phyloP scores from a whole-genome alignment of 768 basidiomycete genomes.

The Podaxis sp. region DNA sequence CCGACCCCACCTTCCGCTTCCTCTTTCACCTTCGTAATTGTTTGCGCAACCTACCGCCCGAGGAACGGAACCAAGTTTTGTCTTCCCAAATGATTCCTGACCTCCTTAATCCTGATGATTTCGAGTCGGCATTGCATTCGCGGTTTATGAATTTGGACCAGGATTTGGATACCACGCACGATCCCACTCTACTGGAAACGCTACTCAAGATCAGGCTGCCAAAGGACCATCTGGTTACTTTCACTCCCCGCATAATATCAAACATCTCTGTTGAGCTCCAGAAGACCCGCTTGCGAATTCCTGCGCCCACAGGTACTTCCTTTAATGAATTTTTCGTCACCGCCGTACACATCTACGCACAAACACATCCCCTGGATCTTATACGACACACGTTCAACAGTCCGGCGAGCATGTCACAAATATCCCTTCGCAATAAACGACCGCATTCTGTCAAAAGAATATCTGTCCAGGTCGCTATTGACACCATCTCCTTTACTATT shows the following conservation, averaged over 20 bases:
- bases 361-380: conserved; percentile 20
- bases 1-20: conserved; percentile 68
- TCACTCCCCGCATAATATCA: not conserved
- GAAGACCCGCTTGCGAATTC: conserved; percentile 26
- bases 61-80: conserved; percentile 22
- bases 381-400: conserved; percentile 22
- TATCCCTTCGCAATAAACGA: conserved; percentile 35
- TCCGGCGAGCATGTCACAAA: conserved; percentile 37
- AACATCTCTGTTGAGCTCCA: conserved; percentile 23
- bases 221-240: not conserved
- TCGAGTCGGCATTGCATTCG: conserved; percentile 32
- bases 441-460: conserved; percentile 25
- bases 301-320: conserved; percentile 25
- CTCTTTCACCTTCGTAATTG: conserved; percentile 74
- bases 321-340: conserved; percentile 29
- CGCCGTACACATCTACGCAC: conserved; percentile 24
- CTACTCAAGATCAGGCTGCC: conserved; percentile 16
- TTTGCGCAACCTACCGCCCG: conserved; percentile 38
- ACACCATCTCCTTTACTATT: conserved; percentile 37
- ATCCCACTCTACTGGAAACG: conserved; percentile 15
- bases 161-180: conserved; percentile 10
- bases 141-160: conserved; percentile 24
- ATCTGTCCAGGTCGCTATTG: conserved; percentile 33
- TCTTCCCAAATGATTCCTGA: conserved; percentile 3
- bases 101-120: conserved; percentile 21